These are phyloP conservation scores for Malus hybrid DNA, from an alignment of 331 rosid genomes.

Conservation along the genomic window DNA sequence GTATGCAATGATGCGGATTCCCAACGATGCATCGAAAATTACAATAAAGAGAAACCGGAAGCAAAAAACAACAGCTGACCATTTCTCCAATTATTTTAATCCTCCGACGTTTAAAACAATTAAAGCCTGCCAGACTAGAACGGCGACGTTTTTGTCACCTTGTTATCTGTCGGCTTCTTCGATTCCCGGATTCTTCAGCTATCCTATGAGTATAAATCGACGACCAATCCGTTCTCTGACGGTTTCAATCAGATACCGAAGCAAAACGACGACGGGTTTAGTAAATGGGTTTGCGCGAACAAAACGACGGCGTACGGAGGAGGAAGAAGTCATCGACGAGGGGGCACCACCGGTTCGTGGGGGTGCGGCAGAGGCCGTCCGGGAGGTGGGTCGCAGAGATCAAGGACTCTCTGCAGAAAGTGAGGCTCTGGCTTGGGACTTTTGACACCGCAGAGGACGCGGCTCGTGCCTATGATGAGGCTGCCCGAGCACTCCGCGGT, in stretches of 20 bases:
- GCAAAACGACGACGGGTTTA: not conserved
- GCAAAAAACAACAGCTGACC: not conserved
- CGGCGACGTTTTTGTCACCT: not conserved
- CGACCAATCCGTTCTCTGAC: not conserved
- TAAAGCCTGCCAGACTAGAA: slow-evolving; percentile 2
- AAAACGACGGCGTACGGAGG: slow-evolving; percentile 20
- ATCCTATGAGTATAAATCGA: not conserved
- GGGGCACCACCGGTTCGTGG: slow-evolving; percentile 58
- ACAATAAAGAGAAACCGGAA: not conserved
- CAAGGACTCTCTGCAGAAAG: slow-evolving; percentile 58
- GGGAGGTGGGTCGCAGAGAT: slow-evolving; percentile 86
- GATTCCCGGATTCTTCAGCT: not conserved
- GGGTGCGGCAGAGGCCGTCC: slow-evolving; percentile 63
- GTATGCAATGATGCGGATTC: not conserved
- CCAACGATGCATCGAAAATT: not conserved
- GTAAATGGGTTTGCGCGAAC: slow-evolving; percentile 18
- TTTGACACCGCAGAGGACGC: slow-evolving; percentile 67
- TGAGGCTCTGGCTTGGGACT: slow-evolving; percentile 73
- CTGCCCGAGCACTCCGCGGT: slow-evolving; percentile 58
- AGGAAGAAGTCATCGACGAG: slow-evolving; percentile 50
- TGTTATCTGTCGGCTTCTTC: not conserved
- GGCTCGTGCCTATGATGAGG: slow-evolving; percentile 53
- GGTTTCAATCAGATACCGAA: not conserved
- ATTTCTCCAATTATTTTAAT: not conserved
- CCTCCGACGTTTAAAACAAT: slow-evolving; percentile 6